Evolutionary conservation across 441 rosid species (phyloP), one percentile per base, ranked within the genome.

Genomic region (Syzygium malaccense): DNA sequence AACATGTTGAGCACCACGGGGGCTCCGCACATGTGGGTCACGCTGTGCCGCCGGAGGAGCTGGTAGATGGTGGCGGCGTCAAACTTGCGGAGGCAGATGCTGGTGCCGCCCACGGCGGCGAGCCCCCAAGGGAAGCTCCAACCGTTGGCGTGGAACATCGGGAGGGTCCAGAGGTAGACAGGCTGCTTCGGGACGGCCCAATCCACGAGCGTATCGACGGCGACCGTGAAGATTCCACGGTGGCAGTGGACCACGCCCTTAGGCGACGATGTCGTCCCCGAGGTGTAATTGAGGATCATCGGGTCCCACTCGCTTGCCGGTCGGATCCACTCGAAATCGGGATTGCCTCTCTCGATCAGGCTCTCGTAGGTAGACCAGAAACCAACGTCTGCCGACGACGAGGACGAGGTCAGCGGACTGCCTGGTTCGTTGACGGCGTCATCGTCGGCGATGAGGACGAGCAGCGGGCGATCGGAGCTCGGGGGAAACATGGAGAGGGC

Each of bases 201-300:
- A 28, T 95, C 95, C 55, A 95, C 87, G 55, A 97, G 78, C 3
- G 95, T 90, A 83, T 91, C 94, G 13, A 94, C 4, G 15, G 96
- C 85, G 54, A 93, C 51, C 14, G 90, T 58, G 90, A 91, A 95
- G 15, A 90, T 41, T 6, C 96, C 97, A 1, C 98, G 91, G 91
- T 97, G 98, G 86, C 96, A 93, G 80, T 93, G 96, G 5, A 95
- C 95, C 12, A 96, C 98, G 25, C 99, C 98, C 88, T 97, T 97
- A 0, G 98, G 99, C 15, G 98, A 92, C 7, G 98, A 94, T 3
- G 98, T 96, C 30, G 99, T 97, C n/a, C 99, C 99, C 3, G 98
- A 94, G 7, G 95, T 95, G 86, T 94, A 94, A 71, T 95, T 95
- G 4, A 95, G 86, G 49, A 92, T 89, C 71, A 94, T 48, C 57